Percentiles rank a stretch among this genome's conserved stretches.
These are phyloP conservation scores for Vitis cinerea DNA, from an alignment of 164 flowering plant species.

Conservation along the genomic window DNA sequence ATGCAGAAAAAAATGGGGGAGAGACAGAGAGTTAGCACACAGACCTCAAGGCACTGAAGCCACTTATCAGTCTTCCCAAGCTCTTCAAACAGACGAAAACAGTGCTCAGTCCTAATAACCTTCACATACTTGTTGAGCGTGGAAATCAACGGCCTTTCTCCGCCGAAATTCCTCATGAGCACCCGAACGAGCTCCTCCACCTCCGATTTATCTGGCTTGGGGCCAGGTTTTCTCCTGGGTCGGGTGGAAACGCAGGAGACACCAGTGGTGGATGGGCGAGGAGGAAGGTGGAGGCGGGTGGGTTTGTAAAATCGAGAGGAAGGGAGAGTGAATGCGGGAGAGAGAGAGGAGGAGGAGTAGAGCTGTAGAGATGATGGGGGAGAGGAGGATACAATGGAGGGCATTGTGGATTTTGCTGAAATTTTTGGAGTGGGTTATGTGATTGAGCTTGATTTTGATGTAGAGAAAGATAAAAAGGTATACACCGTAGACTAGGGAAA, in stretches of 20 bases:
- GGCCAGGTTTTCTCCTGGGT: conserved; percentile 28
- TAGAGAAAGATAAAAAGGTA: too few species aligned
- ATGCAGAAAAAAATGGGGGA: background rate
- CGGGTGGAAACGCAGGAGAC: conserved; percentile 26
- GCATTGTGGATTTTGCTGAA: too few species aligned
- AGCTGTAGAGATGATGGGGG: too few species aligned
- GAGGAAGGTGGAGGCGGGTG: conserved; percentile 6
- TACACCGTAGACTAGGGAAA: too few species aligned
- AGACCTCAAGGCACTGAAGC: conserved; percentile 96
- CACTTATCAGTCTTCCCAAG: conserved; percentile 79
- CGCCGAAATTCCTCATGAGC: conserved; percentile 48
- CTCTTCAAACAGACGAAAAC: conserved; percentile 90
- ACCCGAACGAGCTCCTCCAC: conserved; percentile 46
- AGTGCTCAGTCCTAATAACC: conserved; percentile 75
- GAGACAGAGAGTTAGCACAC: background rate
- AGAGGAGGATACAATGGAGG: too few species aligned
- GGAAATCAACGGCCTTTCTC: conserved; percentile 50
- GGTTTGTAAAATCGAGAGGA: conserved; percentile 1
- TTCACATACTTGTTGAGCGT: conserved; percentile 71
- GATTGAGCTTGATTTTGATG: too few species aligned
- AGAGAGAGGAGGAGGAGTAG: too few species aligned
- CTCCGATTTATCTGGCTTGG: conserved; percentile 38
- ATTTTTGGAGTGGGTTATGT: too few species aligned
- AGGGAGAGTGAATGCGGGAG: conserved; percentile 1
- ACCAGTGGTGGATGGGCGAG: background rate